Conservation (phyloP, 805 yeast genomes). For the Kazachstania kunashirensis region DNA sequence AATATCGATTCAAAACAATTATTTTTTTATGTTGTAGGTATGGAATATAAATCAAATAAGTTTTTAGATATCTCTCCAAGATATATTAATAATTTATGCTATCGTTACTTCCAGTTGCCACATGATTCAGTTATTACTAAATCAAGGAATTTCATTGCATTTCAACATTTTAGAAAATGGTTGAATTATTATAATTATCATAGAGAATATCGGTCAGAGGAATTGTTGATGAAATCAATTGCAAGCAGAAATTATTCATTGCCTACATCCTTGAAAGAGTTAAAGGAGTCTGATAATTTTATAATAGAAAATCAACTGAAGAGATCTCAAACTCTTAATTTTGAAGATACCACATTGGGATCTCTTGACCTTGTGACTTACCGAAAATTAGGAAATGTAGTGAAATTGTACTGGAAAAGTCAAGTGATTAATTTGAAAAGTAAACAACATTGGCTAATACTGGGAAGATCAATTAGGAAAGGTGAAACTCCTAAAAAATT, state of each 20-base stretch:
- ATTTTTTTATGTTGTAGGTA: constrained; percentile 12
- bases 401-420: constrained; percentile 10
- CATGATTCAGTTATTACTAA: constrained; percentile 4
- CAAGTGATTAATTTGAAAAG: constrained; percentile 16
- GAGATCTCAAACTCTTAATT: constrained; percentile 10
- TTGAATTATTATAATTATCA: background rate
- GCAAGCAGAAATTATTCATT: constrained; percentile 9
- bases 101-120: constrained; percentile 11
- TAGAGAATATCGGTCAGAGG: no score
- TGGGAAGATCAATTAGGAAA: constrained; percentile 16
- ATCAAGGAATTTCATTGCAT: constrained; percentile 8
- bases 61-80: constrained; percentile 20
- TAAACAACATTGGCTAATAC: constrained; percentile 20
- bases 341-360: background rate
- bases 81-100: constrained; percentile 13
- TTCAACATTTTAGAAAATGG: constrained; percentile 3
- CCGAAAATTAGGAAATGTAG: background rate
- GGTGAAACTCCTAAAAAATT: constrained; percentile 9
- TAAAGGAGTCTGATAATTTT: constrained; percentile 15
- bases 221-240: constrained; percentile 8
- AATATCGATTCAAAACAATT: constrained; percentile 8
- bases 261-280: constrained; percentile 11
- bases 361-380: no score
- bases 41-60: constrained; percentile 6
- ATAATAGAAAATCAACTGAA: constrained; percentile 9